Evolutionary conservation across 768 basidiomycete species (phyloP).

Genomic region (Kwoniella sp.): DNA sequence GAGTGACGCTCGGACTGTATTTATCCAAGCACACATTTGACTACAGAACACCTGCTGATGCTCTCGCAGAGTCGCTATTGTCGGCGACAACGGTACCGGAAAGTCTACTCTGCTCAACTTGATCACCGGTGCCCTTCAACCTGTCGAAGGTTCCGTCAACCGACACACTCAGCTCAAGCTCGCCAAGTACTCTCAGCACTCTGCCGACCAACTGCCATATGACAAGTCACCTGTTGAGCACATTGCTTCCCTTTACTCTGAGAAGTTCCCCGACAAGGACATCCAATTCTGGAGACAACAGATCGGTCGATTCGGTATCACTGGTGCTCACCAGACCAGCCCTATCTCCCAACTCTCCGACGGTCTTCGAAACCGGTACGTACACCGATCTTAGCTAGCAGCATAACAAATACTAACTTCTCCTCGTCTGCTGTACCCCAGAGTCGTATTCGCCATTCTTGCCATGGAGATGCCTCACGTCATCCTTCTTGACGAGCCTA

Average conservation of each 20-base stretch:
- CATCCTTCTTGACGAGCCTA: slow-evolving; percentile 64
- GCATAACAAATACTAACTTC: too few species aligned
- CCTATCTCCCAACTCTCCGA: slow-evolving; percentile 94
- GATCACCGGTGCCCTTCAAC: slow-evolving; percentile 78
- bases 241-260: slow-evolving; percentile 75
- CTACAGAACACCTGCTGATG: background rate
- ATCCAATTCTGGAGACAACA: slow-evolving; percentile 90
- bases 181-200: slow-evolving; percentile 98
- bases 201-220: slow-evolving; percentile 96
- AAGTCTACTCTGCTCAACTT: slow-evolving; percentile 90
- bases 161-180: slow-evolving; percentile 89
- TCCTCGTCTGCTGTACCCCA: slow-evolving; percentile 42
- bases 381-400: slow-evolving; percentile 10
- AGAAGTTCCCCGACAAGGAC: slow-evolving; percentile 94
- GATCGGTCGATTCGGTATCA: slow-evolving; percentile 92
- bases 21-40: background rate
- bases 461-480: slow-evolving; percentile 98
- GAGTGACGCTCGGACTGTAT: slow-evolving; percentile 14
- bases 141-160: slow-evolving; percentile 79
- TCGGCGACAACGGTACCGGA: slow-evolving; percentile 93
- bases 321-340: slow-evolving; percentile 87
- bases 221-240: slow-evolving; percentile 88
- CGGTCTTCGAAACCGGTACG: slow-evolving; percentile 88
- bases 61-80: slow-evolving; percentile 74
- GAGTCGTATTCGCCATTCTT: slow-evolving; percentile 93